Percentiles rank a stretch among this genome's conserved stretches.
These are phyloP conservation scores for Yamadazyma friedrichii DNA, from an alignment of 1,139 yeast genomes.

Conservation along the genomic window DNA sequence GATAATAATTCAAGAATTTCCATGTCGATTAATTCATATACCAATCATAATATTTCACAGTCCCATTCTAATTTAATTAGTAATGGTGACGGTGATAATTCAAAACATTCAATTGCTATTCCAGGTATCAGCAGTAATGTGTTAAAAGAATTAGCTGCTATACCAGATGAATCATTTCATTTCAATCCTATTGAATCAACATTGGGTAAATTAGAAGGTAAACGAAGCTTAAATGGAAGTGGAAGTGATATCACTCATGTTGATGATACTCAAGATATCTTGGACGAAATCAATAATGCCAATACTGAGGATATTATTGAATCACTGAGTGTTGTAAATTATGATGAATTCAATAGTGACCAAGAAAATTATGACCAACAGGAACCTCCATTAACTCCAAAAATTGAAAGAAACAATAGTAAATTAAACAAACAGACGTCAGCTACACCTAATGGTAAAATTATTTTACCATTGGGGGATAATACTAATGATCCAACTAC, in stretches of 20 bases:
- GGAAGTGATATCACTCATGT: constrained; percentile 26
- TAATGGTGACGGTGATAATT: constrained; percentile 8
- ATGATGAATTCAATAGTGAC: constrained; percentile 2
- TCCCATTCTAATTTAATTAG: constrained; percentile 1
- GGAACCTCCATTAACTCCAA: constrained; percentile 16
- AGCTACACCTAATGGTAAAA: constrained; percentile 1
- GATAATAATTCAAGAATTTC: constrained; percentile 9
- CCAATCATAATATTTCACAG: neutral
- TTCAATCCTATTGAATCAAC: constrained; percentile 73
- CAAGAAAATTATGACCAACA: constrained; percentile 16
- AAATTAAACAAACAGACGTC: neutral
- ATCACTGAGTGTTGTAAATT: constrained; percentile 18
- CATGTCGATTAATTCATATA: constrained; percentile 1
- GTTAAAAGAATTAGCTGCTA: constrained; percentile 70
- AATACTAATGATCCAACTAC: constrained; percentile 8
- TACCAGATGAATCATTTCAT: constrained; percentile 72
- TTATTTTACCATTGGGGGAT: neutral
- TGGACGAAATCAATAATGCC: constrained; percentile 43
- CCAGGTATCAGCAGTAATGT: constrained; percentile 66
- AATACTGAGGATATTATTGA: constrained; percentile 39
- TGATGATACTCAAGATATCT: constrained; percentile 35
- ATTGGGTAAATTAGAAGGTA: constrained; percentile 74
- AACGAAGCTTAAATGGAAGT: constrained; percentile 23
- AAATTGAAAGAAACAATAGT: neutral
- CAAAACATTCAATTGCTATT: constrained; percentile 42